Evolutionary conservation across 305 asterid genomes (phyloP).

Genomic region (Rubia balearica): DNA sequence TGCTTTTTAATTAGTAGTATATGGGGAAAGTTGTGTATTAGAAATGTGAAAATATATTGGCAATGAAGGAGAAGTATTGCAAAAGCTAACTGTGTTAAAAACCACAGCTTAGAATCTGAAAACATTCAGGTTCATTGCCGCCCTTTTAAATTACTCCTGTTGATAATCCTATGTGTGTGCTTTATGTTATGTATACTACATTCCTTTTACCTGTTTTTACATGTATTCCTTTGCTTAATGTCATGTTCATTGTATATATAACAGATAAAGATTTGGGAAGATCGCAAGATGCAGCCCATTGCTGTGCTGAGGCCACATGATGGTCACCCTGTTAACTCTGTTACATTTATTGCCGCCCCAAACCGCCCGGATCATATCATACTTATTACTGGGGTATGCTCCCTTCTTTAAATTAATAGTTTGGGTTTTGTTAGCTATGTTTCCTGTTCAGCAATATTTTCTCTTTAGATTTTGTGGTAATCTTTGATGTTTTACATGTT

Average conservation of each 20-base stretch:
- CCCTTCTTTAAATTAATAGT: not conserved
- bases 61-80: not conserved
- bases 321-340: constrained; percentile 84
- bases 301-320: constrained; percentile 88
- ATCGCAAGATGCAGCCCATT: constrained; percentile 60
- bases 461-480: no score
- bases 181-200: not conserved
- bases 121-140: not conserved
- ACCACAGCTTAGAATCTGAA: not conserved
- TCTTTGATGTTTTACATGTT: not conserved
- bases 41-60: not conserved
- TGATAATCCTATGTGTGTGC: not conserved
- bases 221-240: constrained; percentile 1
- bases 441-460: not conserved
- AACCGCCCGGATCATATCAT: constrained; percentile 80
- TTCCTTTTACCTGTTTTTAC: not conserved
- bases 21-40: not conserved
- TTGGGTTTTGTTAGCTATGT: not conserved
- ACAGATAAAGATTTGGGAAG: constrained; percentile 95
- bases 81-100: not conserved
- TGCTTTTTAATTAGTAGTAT: no score
- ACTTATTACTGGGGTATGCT: constrained; percentile 85
- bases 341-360: constrained; percentile 81
- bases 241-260: constrained; percentile 16
- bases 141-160: not conserved